A percentile compares a stretch with the other conserved stretches of the same genome.
Conservation (phyloP, 139 green algal species). For the Monoraphidium neglectum region DNA sequence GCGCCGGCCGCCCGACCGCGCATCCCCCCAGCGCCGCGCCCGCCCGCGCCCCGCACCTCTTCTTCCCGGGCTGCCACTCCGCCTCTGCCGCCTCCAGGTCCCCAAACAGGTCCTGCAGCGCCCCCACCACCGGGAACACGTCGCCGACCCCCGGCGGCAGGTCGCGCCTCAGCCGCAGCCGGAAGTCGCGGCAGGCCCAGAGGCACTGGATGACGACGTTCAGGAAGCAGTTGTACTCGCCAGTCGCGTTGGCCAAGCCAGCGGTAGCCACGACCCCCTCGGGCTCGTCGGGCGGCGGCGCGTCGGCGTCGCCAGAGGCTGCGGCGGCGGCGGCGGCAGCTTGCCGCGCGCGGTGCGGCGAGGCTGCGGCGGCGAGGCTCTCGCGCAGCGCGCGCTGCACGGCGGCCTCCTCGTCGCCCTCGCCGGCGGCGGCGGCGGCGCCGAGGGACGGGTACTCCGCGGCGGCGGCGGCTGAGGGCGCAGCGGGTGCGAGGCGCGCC, state of each 20-base stretch:
- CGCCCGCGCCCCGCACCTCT: slow-evolving; percentile 8
- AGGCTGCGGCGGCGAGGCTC: too few relatives aligned
- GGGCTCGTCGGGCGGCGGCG: too few relatives aligned
- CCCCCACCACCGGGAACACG: slow-evolving; percentile 44
- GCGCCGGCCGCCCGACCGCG: neutral
- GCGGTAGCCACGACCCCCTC: slow-evolving; percentile 12
- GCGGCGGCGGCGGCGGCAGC: too few relatives aligned
- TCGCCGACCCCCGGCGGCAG: too few relatives aligned
- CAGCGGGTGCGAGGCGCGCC: too few relatives aligned
- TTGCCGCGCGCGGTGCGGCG: too few relatives aligned
- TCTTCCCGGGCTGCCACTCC: slow-evolving; percentile 19
- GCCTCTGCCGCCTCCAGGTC: slow-evolving; percentile 41
- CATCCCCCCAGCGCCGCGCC: neutral
- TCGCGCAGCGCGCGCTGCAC: too few relatives aligned
- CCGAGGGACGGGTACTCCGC: too few relatives aligned
- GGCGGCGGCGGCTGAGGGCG: too few relatives aligned
- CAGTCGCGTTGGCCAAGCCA: slow-evolving; percentile 62
- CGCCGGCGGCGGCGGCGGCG: too few relatives aligned
- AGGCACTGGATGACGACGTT: slow-evolving; percentile 89
- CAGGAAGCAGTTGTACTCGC: slow-evolving; percentile 93
- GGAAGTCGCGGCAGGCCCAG: slow-evolving; percentile 52
- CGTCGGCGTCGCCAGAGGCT: too few relatives aligned
- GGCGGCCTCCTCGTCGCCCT: too few relatives aligned
- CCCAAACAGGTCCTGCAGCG: slow-evolving; percentile 58
- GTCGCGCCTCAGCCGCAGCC: neutral